Base-by-base conservation (phyloP, 495 filamentous ascomycete species). In the Staphylotrichum longicolle region DNA sequence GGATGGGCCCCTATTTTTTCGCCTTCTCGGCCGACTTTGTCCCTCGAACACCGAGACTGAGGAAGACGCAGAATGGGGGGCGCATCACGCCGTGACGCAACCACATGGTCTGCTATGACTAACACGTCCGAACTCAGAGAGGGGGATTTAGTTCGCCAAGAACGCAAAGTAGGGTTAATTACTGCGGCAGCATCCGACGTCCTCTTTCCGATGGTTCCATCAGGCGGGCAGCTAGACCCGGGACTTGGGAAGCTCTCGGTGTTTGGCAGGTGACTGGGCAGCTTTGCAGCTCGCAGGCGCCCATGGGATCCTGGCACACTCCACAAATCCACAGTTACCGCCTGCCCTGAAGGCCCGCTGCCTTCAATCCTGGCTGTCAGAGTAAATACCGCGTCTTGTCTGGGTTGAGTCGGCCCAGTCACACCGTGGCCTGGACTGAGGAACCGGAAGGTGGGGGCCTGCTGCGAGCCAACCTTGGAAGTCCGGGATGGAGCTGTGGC, bases 61-160 rank as follows among this genome's bases (percentile, higher is more conserved):
- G 49, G 5, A 45, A 45, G 58, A 32, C 10, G 4, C 7, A n/a
- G 56, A 30, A 46, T 45, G 63, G 59, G 63, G 54, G 55, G 54
- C 54, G 53, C 48, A 27, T 27, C 40, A 54, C 47, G 30, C 35
- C 33, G 54, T 65, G 54, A 62, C 54, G 55, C 54, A 61, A 58
- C 46, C 27, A 49, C 27, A 60, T 60, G 11, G 4, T 15, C 42
- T 14, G 10, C n/a, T 44, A 53, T 65, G 63, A 65, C 63, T 58
- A 65, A 65, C 32, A 54, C 0, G 1, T 39, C 10, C 14, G 32
- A 15, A 47, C n/a, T 40, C 10, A 27, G 41, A 11, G 54, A 57
- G 60, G 60, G 60, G 60, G 5, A 10, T n/a, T 11, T 2, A 27
- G n/a, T n/a, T n/a, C 41, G 54, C 32, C 30, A 33, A 45, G 40